Base-by-base conservation (phyloP, 2,329 filamentous ascomycete species). In the Alternaria ventricosa region DNA sequence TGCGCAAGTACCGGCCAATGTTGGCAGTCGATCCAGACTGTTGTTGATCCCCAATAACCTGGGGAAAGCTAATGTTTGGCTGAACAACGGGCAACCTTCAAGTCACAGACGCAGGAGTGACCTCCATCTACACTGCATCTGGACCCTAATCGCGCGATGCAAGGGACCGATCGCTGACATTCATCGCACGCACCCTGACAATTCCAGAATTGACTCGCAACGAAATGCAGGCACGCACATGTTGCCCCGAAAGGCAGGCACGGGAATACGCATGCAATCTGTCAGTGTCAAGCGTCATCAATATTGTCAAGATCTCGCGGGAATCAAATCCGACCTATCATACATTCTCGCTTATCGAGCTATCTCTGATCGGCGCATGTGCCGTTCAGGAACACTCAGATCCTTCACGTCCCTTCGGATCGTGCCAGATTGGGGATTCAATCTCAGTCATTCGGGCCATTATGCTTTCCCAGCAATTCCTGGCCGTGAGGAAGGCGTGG, bases 341-440 rank as follows among this genome's bases (percentile, higher is more conserved):
- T 12, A 50, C n/a, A 47, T 11, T 25, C 44, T 67, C 65, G 65
- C 65, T 58, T 67, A 63, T 67, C 62, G 56, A 41, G 20, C 27
- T 28, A n/a, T 22, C 46, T 18, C 49, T 46, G 50, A 58, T 36
- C 47, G 12, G 54, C 47, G 41, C 57, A 46, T n/a, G 20, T 36
- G 30, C 12, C 13, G 22, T 53, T 53, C 49, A 53, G 49, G 49
- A 36, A 59, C 49, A 55, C 55, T 36, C 33, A 43, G 23, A 51
- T 59, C 43, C 49, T 30, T 33, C 43, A 28, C 13, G 15, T 33
- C 23, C 46, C 36, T 61, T 51, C 30, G n/a, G 45, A 57, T 28
- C 53, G 23, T 55, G 53, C 53, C 33, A 51, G 41, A 22, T 51
- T 36, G 20, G 30, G 12, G 44, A 18, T 41, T 41, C 36, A 41